Evolutionary conservation across 768 basidiomycete species (phyloP).

Genomic region (Epithele typhae): DNA sequence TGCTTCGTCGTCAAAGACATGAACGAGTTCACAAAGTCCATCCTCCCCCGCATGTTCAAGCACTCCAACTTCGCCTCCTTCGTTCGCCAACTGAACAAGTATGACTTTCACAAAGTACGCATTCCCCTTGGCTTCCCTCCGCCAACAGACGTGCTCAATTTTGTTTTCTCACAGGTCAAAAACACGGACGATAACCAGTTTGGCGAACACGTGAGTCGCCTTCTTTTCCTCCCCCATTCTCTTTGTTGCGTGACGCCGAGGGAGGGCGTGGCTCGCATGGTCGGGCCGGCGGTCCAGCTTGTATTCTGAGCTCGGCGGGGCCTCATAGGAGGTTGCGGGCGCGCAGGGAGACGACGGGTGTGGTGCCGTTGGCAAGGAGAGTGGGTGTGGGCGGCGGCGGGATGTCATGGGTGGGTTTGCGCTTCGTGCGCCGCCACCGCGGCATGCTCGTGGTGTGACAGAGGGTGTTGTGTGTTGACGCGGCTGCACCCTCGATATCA

Average conservation of each 20-base stretch:
- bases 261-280: no score
- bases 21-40: slow-evolving; percentile 91
- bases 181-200: slow-evolving; percentile 79
- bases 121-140: slow-evolving; percentile 1
- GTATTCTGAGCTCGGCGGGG: not conserved
- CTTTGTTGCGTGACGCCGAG: no score
- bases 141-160: no score
- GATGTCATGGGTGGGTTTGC: no score
- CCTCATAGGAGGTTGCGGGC: no score
- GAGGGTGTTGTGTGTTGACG: no score
- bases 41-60: slow-evolving; percentile 91
- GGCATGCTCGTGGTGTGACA: no score
- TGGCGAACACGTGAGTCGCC: slow-evolving; percentile 46
- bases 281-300: not conserved
- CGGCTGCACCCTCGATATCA: no score
- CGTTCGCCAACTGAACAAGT: slow-evolving; percentile 92
- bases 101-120: slow-evolving; percentile 87
- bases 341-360: no score
- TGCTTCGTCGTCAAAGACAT: slow-evolving; percentile 96
- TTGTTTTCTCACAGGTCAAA: slow-evolving; percentile 53
- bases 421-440: no score
- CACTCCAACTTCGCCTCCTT: slow-evolving; percentile 93
- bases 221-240: not conserved
- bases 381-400: no score
- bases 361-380: no score